Conservation (phyloP, 805 yeast species). For the Ogataea parapolymorpha region DNA sequence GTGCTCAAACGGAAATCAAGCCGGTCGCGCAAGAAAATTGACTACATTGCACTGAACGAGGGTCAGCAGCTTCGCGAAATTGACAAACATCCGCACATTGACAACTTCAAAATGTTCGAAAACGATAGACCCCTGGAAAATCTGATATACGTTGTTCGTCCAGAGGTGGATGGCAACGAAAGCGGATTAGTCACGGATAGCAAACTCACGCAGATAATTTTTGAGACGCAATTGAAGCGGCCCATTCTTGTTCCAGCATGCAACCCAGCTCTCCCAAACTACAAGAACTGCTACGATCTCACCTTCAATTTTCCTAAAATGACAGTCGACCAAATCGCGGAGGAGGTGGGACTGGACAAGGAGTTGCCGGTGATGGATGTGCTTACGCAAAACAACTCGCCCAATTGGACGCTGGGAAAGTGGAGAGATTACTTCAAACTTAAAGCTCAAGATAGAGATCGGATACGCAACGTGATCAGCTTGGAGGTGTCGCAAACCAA, state of each 20-base stretch:
- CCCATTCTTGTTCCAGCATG: constrained; percentile 34
- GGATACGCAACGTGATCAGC: constrained; percentile 77
- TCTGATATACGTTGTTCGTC: constrained; percentile 29
- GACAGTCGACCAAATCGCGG: constrained; percentile 54
- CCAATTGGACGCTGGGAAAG: constrained; percentile 63
- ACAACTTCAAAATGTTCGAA: constrained; percentile 30
- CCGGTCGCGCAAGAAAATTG: constrained; percentile 55
- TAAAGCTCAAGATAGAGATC: constrained; percentile 46
- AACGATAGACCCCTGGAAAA: constrained; percentile 26
- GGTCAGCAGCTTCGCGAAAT: constrained; percentile 55
- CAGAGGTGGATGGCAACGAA: constrained; percentile 13
- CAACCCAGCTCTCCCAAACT: constrained; percentile 14
- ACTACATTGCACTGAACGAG: constrained; percentile 74
- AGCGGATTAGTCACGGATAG: constrained; percentile 27
- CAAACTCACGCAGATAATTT: constrained; percentile 21
- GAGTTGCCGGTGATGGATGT: constrained; percentile 88
- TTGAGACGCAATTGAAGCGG: constrained; percentile 26
- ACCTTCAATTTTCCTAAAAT: constrained; percentile 46
- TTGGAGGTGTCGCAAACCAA: constrained; percentile 66
- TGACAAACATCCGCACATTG: constrained; percentile 59
- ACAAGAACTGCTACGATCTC: constrained; percentile 11
- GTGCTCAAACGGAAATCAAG: constrained; percentile 49
- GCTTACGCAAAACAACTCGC: constrained; percentile 65
- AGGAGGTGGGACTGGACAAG: constrained; percentile 57
- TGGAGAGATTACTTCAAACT: constrained; percentile 73